Evolutionary conservation across 495 filamentous ascomycete genomes (phyloP).

Genomic region (Letharia lupina): DNA sequence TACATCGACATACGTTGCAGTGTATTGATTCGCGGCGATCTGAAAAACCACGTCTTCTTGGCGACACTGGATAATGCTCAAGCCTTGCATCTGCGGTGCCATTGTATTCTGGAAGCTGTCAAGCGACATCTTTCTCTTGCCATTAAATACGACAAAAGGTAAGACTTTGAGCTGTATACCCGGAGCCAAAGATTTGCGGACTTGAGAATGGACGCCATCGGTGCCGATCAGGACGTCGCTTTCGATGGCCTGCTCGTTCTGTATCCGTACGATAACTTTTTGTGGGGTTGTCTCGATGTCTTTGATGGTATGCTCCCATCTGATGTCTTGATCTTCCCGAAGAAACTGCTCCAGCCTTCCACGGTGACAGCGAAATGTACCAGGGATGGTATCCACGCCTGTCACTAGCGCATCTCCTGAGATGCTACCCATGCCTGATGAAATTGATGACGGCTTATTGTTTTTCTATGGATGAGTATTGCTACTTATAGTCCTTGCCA

Average conservation of each 20-base stretch:
- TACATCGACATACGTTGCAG: constrained; percentile 20
- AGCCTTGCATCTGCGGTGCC: constrained; percentile 19
- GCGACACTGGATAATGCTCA: constrained; percentile 17
- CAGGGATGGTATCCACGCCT: background rate
- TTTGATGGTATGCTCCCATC: constrained; percentile 28
- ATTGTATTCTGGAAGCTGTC: constrained; percentile 21
- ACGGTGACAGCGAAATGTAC: constrained; percentile 31
- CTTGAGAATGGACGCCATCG: constrained; percentile 34
- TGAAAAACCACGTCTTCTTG: constrained; percentile 26
- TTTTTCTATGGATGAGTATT: too few species aligned
- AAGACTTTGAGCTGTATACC: constrained; percentile 27
- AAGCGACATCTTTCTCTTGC: constrained; percentile 27
- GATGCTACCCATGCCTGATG: constrained; percentile 25
- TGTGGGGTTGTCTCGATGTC: constrained; percentile 11
- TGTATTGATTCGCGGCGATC: constrained; percentile 27
- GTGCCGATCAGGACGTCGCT: constrained; percentile 29
- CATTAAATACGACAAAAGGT: constrained; percentile 36
- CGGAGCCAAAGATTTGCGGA: constrained; percentile 27
- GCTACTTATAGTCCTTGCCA: too few species aligned
- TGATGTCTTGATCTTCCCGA: constrained; percentile 30
- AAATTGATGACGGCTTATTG: too few species aligned
- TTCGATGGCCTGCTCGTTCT: constrained; percentile 21
- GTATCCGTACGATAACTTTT: constrained; percentile 14
- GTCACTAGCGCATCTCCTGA: constrained; percentile 26
- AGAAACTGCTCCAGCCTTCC: constrained; percentile 29